Evolutionary conservation across 2,329 filamentous ascomycete genomes (phyloP).

Genomic region (Fusarium torreyae): DNA sequence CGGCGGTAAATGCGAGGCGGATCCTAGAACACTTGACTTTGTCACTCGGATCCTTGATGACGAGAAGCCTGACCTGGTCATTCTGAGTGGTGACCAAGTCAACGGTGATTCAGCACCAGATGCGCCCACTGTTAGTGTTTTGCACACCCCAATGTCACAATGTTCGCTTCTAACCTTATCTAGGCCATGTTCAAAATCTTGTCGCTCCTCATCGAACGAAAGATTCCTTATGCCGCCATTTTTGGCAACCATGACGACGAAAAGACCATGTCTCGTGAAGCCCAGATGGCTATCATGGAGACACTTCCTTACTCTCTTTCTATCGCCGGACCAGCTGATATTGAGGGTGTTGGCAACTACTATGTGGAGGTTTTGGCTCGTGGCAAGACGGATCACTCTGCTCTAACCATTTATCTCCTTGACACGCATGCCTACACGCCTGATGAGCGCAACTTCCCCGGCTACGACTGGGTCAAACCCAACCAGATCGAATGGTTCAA

Average conservation of each 20-base stretch:
- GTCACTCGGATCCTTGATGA: conserved; percentile 87
- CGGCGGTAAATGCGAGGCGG: conserved; percentile 88
- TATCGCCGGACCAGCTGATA: conserved; percentile 82
- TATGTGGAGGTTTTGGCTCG: conserved; percentile 90
- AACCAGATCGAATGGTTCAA: conserved; percentile 97
- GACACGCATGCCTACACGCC: conserved; percentile 95
- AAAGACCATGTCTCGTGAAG: conserved; percentile 80
- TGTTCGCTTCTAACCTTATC: conserved; percentile 25
- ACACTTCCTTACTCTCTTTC: conserved; percentile 91
- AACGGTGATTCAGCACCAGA: conserved; percentile 95
- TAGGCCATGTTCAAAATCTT: conserved; percentile 94
- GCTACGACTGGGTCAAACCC: conserved; percentile 97
- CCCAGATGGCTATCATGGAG: conserved; percentile 89
- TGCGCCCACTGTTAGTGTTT: conserved; percentile 80
- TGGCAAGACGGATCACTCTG: conserved; percentile 85
- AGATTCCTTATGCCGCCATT: conserved; percentile 93
- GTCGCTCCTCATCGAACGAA: conserved; percentile 85
- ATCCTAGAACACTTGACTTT: conserved; percentile 92
- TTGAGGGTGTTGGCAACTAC: conserved; percentile 96
- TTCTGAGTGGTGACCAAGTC: conserved; percentile 93
- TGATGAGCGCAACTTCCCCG: conserved; percentile 88
- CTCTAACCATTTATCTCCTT: conserved; percentile 93
- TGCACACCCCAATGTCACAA: not conserved
- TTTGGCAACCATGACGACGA: conserved; percentile 99
- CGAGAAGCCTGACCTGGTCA: conserved; percentile 92